Evolutionary conservation across 345 rosid genomes (phyloP), one percentile per base, ranked within the genome.

Genomic region (Eucalyptus regnans): DNA sequence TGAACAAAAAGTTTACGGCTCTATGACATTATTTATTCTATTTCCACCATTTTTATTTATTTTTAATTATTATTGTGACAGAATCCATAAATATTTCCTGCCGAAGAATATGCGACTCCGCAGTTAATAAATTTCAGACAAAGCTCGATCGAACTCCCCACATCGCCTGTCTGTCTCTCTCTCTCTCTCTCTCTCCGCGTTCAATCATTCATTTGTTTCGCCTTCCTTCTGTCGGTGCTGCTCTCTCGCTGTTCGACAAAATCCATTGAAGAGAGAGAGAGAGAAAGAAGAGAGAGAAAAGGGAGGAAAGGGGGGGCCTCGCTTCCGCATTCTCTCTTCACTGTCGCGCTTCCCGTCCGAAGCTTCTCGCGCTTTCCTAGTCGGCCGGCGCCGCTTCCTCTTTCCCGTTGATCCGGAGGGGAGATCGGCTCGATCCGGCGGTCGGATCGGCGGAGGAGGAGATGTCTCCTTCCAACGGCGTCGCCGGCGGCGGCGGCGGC

Each of bases 401-500:
- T 52, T 52, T 22, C 46, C 22, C 43, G 43, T 44, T 83, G 87
- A 88, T 88, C 76, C 33, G 89, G 80, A 89, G 84, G 89, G 89
- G 80, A 89, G 83, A 50, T 71, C 83, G 46, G 12, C 41, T 71
- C 83, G 83, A 71, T 37, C 83, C 31, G 86, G 76, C 44, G 15
- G 76, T 54, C 58, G 83, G 64, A 71, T 71, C 46, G 46, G 54
- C 1, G 68, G 68, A 29, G 31, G 7, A 12, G 60, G 62, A 23
- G 62, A 92, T 94, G 94, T 90, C 93, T 87, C 95, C 94, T 48
- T 92, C 93, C 44, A 91, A 87, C 52, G 89, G 90, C n/a, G 87
- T n/a, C 12, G 88, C 83, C 62, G 85, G 86, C 37, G 66, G 62
- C 15, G 89, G 86, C 37, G n/a, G n/a, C 20, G 89, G 87, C 71